A percentile compares a stretch with the other conserved stretches of the same genome.
These are phyloP conservation scores for Leccinum pachyderme DNA, from an alignment of 1,284 basidiomycete species.

Conservation along the genomic window DNA sequence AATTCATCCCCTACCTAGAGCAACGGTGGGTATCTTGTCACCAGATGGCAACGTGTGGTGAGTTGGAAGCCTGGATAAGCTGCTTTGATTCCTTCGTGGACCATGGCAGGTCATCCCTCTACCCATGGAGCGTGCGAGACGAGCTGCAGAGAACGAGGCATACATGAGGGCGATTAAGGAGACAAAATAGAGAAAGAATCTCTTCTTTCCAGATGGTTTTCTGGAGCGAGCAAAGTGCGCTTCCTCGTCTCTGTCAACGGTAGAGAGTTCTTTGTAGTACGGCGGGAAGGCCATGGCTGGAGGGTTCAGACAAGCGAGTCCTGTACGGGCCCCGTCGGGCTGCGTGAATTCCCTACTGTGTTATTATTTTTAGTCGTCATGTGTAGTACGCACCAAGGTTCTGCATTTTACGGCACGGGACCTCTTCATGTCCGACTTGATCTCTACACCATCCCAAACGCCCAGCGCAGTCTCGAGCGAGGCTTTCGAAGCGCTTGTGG, in stretches of 20 bases:
- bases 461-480: constrained; percentile 26
- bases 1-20: constrained; percentile 43
- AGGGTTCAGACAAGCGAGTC: neutral
- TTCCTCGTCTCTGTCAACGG: constrained; percentile 15
- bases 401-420: constrained; percentile 11
- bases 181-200: constrained; percentile 14
- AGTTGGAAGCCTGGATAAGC: constrained; percentile 37
- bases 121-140: constrained; percentile 22
- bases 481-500: constrained; percentile 34
- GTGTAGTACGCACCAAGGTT: no score
- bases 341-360: constrained; percentile 5
- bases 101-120: constrained; percentile 24
- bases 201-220: constrained; percentile 15
- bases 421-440: constrained; percentile 24
- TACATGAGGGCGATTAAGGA: constrained; percentile 17
- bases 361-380: neutral
- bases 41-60: constrained; percentile 59
- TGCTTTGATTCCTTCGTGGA: constrained; percentile 23
- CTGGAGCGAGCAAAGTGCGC: neutral
- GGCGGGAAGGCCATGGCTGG: constrained; percentile 25
- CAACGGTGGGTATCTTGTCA: constrained; percentile 59
- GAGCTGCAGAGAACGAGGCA: constrained; percentile 9
- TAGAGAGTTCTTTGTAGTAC: constrained; percentile 24
- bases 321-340: neutral
- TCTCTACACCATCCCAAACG: constrained; percentile 23